These are phyloP conservation scores for Saccharomyces jurei DNA, from an alignment of 805 yeast species.

Conservation along the genomic window DNA sequence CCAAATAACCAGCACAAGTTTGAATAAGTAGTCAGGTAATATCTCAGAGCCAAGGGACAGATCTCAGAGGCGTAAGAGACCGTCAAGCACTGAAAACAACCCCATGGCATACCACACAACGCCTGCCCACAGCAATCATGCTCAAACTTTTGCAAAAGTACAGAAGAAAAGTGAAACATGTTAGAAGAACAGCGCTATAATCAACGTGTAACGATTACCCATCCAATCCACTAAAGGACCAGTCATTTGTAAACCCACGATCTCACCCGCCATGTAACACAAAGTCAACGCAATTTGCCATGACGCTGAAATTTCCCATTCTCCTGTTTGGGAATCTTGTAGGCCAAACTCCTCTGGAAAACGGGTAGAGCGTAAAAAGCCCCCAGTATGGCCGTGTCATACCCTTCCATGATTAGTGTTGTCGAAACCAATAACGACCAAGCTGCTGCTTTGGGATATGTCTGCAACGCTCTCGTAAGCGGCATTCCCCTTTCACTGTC, in stretches of 20 bases:
- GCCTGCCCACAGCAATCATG: slow-evolving; percentile 38
- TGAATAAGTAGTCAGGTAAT: slow-evolving; percentile 42
- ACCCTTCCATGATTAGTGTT: slow-evolving; percentile 43
- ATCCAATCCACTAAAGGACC: slow-evolving; percentile 38
- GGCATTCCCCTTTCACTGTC: slow-evolving; percentile 26
- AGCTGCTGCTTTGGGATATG: slow-evolving; percentile 39
- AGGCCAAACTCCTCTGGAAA: slow-evolving; percentile 37
- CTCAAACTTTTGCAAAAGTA: slow-evolving; percentile 39
- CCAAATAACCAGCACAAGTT: slow-evolving; percentile 51
- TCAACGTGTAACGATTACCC: slow-evolving; percentile 39
- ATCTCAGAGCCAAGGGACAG: slow-evolving; percentile 44
- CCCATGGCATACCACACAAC: slow-evolving; percentile 45
- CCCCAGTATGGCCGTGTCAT: slow-evolving; percentile 36
- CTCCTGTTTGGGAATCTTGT: slow-evolving; percentile 15
- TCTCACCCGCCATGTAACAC: slow-evolving; percentile 32
- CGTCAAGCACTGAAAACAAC: slow-evolving; percentile 45
- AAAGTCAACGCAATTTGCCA: slow-evolving; percentile 36
- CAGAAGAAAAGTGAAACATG: slow-evolving; percentile 38
- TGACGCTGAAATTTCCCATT: slow-evolving; percentile 31
- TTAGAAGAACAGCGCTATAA: slow-evolving; percentile 26
- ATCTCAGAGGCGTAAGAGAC: slow-evolving; percentile 51
- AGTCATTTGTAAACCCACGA: slow-evolving; percentile 39
- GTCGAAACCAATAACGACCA: slow-evolving; percentile 41
- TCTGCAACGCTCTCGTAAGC: slow-evolving; percentile 31
- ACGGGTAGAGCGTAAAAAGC: slow-evolving; percentile 41